Conservation (phyloP, 306 rosid species). For the Pyrus pyrifolia region DNA sequence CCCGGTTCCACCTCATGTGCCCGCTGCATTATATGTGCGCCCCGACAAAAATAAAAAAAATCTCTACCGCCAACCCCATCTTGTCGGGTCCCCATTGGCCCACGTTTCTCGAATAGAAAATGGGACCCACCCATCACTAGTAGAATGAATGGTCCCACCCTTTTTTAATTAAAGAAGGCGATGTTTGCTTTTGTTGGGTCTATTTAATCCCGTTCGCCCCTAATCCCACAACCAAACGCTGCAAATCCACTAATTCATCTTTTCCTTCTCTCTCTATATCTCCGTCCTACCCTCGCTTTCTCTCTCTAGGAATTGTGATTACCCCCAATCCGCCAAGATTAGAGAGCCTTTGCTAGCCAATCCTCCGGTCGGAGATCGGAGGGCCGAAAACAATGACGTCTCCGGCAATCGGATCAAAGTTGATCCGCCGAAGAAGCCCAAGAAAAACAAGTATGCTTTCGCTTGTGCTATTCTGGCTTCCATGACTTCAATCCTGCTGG, state of each 20-base stretch:
- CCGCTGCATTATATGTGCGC: neutral
- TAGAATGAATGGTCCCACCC: neutral
- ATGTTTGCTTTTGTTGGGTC: neutral
- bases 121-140: neutral
- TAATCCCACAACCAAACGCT: neutral
- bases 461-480: constrained; percentile 57
- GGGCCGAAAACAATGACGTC: neutral
- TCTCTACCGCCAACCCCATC: neutral
- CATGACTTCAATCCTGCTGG: constrained; percentile 58
- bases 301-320: neutral
- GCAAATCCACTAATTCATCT: neutral
- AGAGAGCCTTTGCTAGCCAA: neutral
- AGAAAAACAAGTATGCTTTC: constrained; percentile 38
- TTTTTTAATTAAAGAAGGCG: neutral
- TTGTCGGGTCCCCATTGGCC: too few relatives aligned
- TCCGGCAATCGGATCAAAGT: constrained; percentile 9
- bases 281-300: neutral
- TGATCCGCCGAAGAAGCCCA: constrained; percentile 37
- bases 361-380: neutral
- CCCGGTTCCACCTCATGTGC: neutral
- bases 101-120: too few relatives aligned
- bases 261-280: neutral
- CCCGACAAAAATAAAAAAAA: too few relatives aligned
- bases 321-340: neutral
- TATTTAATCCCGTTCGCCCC: neutral